Evolutionary conservation across 2,329 filamentous ascomycete genomes (phyloP), one percentile per base, ranked within the genome.

Genomic region (Ascochyta viciae-villosae): DNA sequence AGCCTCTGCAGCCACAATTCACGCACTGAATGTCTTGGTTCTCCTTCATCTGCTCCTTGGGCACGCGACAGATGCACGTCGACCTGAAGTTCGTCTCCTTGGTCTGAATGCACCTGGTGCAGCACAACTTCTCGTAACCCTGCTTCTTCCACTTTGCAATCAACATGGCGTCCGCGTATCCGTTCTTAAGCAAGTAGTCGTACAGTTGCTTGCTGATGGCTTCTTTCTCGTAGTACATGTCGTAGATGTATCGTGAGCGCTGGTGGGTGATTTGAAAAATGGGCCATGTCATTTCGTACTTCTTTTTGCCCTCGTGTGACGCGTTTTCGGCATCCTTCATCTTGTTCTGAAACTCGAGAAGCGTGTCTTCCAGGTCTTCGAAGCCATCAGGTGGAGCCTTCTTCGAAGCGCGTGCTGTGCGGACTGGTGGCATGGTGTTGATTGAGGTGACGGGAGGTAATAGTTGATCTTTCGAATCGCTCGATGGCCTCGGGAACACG

Each of bases 101-200:
- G n/a, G 95, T 97, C 78, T 99, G 95, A 53, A 99, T 94, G 77
- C 95, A 99, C 60, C 93, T 87, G 51, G 97, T 82, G 76, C 95
- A 99, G 78, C 95, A 99, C 39, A 99, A 80, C 90, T 98, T 97
- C 78, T 99, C 95, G 72, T 99, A 99, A 15, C 95, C 95, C 71
- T 96, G 90, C 81, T 99, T 99, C 86, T 99, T 99, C 95, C 95
- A 99, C 81, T 99, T 99, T 13, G 95, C 95, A 73, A 99, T 98
- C 72, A 99, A 81, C 81, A 93, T 95, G 41, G 91, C 87, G 78
- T 99, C 95, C 5, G 93, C 95, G 75, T 99, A 98, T 45, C 89
- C 88, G 74, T 99, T 97, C 85, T 99, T 99, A 57, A 99, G 81
- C 62, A 98, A 81, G 89, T 91, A 99, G 66, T 98, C 95, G 78